These are phyloP conservation scores for Tulasnella sp. DNA, from an alignment of 768 basidiomycete genomes.

Conservation along the genomic window DNA sequence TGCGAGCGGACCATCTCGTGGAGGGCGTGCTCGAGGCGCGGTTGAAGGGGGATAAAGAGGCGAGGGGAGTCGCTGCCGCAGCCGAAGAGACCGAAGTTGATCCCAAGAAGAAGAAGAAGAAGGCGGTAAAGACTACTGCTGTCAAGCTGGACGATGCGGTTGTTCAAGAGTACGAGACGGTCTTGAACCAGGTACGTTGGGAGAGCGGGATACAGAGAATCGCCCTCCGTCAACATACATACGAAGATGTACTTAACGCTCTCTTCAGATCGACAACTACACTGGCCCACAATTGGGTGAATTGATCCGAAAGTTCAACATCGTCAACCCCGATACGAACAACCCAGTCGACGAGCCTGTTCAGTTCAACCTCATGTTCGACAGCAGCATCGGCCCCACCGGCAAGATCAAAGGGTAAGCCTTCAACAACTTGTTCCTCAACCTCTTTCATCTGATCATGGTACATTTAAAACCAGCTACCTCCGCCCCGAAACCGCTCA, in stretches of 20 bases:
- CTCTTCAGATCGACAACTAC: constrained; percentile 84
- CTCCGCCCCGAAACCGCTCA: constrained; percentile 98
- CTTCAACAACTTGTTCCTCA: neutral
- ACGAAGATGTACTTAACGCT: neutral
- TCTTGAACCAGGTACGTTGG: constrained; percentile 77
- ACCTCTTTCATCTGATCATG: neutral
- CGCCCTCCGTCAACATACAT: constrained; percentile 9
- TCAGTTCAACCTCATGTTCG: constrained; percentile 99
- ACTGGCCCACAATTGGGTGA: constrained; percentile 86
- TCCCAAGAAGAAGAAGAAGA: constrained; percentile 72
- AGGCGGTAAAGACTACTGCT: constrained; percentile 63
- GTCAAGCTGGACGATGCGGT: constrained; percentile 74
- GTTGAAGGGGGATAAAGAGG: constrained; percentile 87
- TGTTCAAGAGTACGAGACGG: constrained; percentile 75
- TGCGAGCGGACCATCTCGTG: constrained; percentile 95
- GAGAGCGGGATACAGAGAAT: neutral
- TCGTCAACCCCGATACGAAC: constrained; percentile 88
- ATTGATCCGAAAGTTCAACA: constrained; percentile 75
- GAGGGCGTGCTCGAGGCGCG: constrained; percentile 89
- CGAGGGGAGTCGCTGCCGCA: constrained; percentile 69
- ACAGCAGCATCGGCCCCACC: constrained; percentile 94
- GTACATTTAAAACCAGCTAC: constrained; percentile 55
- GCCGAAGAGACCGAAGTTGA: constrained; percentile 58
- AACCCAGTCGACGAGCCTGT: constrained; percentile 93
- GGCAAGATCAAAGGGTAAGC: constrained; percentile 92